Evolutionary conservation across 768 basidiomycete species (phyloP).

Genomic region (Porphyrellus cyaneotinctus): DNA sequence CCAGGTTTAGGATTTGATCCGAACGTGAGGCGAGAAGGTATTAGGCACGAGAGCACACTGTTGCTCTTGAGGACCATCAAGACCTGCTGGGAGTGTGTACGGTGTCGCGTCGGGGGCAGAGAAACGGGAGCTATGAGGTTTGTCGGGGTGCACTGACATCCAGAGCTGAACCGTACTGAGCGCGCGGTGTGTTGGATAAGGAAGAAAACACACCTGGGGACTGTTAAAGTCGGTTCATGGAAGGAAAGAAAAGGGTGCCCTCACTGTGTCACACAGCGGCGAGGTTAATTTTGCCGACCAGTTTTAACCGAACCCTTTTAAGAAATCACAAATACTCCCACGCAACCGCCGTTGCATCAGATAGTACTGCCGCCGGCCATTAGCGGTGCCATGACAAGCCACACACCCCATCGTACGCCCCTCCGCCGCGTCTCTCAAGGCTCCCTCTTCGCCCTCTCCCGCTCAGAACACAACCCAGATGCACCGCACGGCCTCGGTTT

Average conservation of each 20-base stretch:
- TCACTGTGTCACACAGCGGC: slow-evolving; percentile 20
- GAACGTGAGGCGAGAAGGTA: slow-evolving; percentile 37
- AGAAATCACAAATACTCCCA: slow-evolving; percentile 1
- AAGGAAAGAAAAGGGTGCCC: slow-evolving; percentile 5
- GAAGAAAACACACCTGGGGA: not conserved
- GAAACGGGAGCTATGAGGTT: not conserved
- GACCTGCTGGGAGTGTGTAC: not conserved
- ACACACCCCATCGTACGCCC: slow-evolving; percentile 63
- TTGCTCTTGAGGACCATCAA: slow-evolving; percentile 36
- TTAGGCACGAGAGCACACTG: slow-evolving; percentile 31
- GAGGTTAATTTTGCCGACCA: slow-evolving; percentile 1
- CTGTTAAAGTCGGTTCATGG: slow-evolving; percentile 10
- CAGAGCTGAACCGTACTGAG: not conserved
- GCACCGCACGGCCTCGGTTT: slow-evolving; percentile 84
- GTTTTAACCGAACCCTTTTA: not conserved
- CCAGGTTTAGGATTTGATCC: slow-evolving; percentile 11
- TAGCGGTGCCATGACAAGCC: slow-evolving; percentile 8
- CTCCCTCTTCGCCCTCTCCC: slow-evolving; percentile 81
- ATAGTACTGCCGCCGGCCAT: not conserved
- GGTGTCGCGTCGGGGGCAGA: slow-evolving; percentile 2
- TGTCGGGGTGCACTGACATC: slow-evolving; percentile 4
- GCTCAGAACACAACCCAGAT: slow-evolving; percentile 61
- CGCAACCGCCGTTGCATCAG: not conserved
- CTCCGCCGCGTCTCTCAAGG: slow-evolving; percentile 88
- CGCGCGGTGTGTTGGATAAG: too few species aligned